A percentile compares a stretch with the other conserved stretches of the same genome.
Conservation (phyloP, 805 yeast genomes). For the Nakazawaea anatomiae region DNA sequence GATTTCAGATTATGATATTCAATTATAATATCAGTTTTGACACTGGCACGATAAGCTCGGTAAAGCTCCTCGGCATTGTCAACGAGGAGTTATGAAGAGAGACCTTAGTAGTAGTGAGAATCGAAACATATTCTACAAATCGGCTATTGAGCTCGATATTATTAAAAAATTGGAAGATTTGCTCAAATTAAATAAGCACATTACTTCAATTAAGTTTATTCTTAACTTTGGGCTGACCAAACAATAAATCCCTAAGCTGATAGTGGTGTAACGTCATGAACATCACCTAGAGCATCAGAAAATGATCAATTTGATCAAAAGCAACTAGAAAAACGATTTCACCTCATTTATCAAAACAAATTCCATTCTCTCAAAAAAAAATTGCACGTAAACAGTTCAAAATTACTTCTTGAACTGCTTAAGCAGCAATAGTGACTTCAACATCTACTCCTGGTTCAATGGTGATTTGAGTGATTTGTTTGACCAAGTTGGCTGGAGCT, state of each 20-base stretch:
- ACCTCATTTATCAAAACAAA: too few species aligned
- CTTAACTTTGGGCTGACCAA: neutral
- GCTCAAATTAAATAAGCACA: neutral
- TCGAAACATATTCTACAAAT: too few species aligned
- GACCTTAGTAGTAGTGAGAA: too few species aligned
- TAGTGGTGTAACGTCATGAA: constrained; percentile 10
- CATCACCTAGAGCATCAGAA: constrained; percentile 10
- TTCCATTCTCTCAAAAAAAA: neutral
- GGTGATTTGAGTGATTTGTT: constrained; percentile 95
- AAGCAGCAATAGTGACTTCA: constrained; percentile 86
- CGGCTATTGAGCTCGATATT: too few species aligned
- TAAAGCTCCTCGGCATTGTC: too few species aligned
- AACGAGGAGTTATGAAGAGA: too few species aligned
- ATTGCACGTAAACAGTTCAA: neutral
- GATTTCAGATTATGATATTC: too few species aligned
- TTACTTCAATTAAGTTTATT: neutral
- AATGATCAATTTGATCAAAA: neutral
- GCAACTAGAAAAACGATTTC: neutral
- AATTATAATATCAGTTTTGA: too few species aligned
- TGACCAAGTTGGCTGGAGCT: constrained; percentile 91
- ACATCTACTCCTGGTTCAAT: constrained; percentile 99
- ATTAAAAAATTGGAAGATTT: too few species aligned
- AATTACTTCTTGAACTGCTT: constrained; percentile 24
- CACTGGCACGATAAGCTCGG: too few species aligned
- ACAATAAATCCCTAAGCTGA: constrained; percentile 1